A percentile compares a stretch with the other conserved stretches of the same genome.
phyloP scores from a whole-genome alignment of 495 filamentous ascomycete genomes.

The Sporormia fimetaria region DNA sequence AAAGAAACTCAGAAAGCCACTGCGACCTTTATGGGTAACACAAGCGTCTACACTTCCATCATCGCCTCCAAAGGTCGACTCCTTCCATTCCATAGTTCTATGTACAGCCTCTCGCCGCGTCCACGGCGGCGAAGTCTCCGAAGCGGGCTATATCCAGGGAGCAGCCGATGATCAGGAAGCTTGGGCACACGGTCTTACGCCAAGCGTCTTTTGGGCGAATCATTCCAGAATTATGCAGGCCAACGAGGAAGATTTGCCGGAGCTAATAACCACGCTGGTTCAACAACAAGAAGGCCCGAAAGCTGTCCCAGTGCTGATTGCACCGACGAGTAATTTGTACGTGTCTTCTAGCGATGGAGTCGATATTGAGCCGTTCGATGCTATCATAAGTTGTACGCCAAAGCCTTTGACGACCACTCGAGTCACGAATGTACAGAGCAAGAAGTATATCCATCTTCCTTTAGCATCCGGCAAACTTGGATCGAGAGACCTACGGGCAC shows the following conservation, averaged over 20 bases:
- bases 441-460: conserved; percentile 48
- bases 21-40: conserved; percentile 54
- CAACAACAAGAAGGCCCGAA: conserved; percentile 11
- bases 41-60: conserved; percentile 33
- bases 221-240: conserved; percentile 43
- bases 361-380: conserved; percentile 19
- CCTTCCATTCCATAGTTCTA: conserved; percentile 63
- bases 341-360: conserved; percentile 26
- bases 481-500: conserved; percentile 58
- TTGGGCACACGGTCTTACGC: conserved; percentile 63
- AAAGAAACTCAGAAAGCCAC: conserved; percentile 41
- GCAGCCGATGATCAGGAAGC: conserved; percentile 87
- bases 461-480: conserved; percentile 58
- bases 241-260: conserved; percentile 52
- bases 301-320: conserved; percentile 18
- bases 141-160: conserved; percentile 81
- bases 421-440: conserved; percentile 3
- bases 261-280: conserved; percentile 48
- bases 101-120: conserved; percentile 66
- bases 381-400: conserved; percentile 30
- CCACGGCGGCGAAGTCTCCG: conserved; percentile 50
- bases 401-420: conserved; percentile 3
- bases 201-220: conserved; percentile 67
- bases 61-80: conserved; percentile 8
- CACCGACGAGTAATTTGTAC: conserved; percentile 28